phyloP scores from a whole-genome alignment of 768 basidiomycete genomes.

The Rhodotorula graminis region DNA sequence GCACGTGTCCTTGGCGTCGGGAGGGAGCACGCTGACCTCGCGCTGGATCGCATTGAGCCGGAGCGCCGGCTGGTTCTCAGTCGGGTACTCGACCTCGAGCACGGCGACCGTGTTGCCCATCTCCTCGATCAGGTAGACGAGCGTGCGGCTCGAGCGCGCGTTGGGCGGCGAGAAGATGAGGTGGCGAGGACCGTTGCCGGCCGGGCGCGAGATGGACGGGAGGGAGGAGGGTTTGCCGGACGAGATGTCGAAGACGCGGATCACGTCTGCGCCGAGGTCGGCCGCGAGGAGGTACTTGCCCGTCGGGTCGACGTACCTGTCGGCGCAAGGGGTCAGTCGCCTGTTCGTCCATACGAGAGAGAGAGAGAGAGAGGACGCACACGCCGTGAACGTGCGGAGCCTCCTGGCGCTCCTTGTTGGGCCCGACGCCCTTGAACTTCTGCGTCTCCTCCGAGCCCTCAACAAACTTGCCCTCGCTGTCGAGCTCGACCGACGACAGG shows the following conservation, averaged over 20 bases:
- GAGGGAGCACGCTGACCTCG: constrained; percentile 22
- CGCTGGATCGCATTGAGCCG: constrained; percentile 13
- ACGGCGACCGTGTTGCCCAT: constrained; percentile 19
- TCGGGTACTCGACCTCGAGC: constrained; percentile 21
- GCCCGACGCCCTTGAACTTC: constrained; percentile 20
- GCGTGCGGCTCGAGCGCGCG: background rate
- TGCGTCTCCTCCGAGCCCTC: background rate
- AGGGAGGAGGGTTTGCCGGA: background rate
- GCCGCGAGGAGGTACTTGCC: constrained; percentile 19
- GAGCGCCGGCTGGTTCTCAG: background rate
- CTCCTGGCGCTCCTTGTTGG: constrained; percentile 30
- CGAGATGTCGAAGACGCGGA: constrained; percentile 9
- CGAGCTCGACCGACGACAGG: background rate
- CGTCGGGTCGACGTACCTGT: constrained; percentile 30
- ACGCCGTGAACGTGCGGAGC: constrained; percentile 32
- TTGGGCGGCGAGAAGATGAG: constrained; percentile 9
- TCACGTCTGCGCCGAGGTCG: constrained; percentile 32
- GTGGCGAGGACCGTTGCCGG: constrained; percentile 30
- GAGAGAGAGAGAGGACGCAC: background rate
- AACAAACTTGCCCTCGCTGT: constrained; percentile 15
- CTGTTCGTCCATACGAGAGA: background rate
- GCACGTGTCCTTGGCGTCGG: background rate
- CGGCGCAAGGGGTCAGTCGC: too few species aligned
- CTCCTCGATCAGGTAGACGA: constrained; percentile 35
- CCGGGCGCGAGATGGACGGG: constrained; percentile 7